These are phyloP conservation scores for Alloteropsis angusta DNA, from an alignment of 202 grass and related monocot species.

Conservation along the genomic window DNA sequence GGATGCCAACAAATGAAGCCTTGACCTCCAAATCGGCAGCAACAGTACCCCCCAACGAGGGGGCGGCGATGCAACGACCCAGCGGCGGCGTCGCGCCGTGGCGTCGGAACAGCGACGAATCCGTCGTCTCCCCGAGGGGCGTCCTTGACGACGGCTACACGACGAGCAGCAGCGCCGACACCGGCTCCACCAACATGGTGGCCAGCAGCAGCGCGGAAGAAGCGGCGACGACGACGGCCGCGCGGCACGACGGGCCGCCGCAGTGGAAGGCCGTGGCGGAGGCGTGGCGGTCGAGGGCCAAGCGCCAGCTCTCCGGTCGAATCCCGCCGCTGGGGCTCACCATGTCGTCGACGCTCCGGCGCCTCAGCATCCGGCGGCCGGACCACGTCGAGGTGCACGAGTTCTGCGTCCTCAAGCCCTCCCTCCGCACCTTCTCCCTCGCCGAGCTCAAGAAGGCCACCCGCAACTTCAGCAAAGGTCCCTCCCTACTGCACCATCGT, in stretches of 20 bases:
- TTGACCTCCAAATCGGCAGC: too few species aligned
- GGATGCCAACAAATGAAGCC: too few species aligned
- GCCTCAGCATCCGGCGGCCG: conserved; percentile 13
- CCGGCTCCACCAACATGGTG: background rate
- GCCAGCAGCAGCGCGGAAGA: too few species aligned
- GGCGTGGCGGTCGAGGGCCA: conserved; percentile 31
- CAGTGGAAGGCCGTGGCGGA: conserved; percentile 43
- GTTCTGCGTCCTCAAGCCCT: background rate
- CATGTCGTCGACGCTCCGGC: conserved; percentile 20
- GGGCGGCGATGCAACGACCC: too few species aligned
- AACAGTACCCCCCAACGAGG: too few species aligned
- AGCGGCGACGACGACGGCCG: background rate
- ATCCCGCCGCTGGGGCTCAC: conserved; percentile 22
- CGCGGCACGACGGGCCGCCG: background rate
- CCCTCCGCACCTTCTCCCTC: conserved; percentile 48
- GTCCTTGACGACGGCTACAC: conserved; percentile 7
- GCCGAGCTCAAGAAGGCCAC: conserved; percentile 56
- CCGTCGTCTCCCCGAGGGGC: conserved; percentile 13
- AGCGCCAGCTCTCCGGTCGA: conserved; percentile 34
- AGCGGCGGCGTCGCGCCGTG: background rate
- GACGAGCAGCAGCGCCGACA: background rate
- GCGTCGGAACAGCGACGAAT: conserved; percentile 2
- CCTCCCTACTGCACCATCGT: too few species aligned
- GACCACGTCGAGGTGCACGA: background rate
- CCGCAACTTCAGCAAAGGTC: conserved; percentile 49